Percentiles rank a stretch among this genome's conserved stretches.
These are phyloP conservation scores for Cryptosporidium felis DNA, from an alignment of 169 alveolate genomes.

Conservation along the genomic window DNA sequence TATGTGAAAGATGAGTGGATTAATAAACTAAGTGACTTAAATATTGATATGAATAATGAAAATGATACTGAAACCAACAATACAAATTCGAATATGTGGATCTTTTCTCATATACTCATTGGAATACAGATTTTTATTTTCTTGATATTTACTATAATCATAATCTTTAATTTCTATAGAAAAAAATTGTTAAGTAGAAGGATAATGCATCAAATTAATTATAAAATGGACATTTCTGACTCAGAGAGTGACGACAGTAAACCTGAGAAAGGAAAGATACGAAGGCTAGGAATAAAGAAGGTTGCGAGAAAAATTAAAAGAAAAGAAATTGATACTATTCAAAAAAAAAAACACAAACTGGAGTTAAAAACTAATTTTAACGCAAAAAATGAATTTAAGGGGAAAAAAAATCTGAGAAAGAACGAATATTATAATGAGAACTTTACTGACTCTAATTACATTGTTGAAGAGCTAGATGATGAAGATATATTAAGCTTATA, in stretches of 20 bases:
- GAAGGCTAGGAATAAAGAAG: constrained; percentile 7
- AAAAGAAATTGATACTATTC: constrained; percentile 7
- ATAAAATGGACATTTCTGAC: constrained; percentile 46
- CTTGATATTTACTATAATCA: neutral
- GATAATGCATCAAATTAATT: constrained; percentile 9
- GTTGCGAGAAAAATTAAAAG: constrained; percentile 7
- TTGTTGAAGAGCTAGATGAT: constrained; percentile 3
- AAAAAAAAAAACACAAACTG: neutral
- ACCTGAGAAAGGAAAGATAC: neutral
- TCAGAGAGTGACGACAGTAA: constrained; percentile 13
- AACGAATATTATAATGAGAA: neutral
- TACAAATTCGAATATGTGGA: neutral
- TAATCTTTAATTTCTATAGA: constrained; percentile 8
- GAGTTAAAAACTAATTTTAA: neutral
- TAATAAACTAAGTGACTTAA: neutral
- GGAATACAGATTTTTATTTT: constrained; percentile 13
- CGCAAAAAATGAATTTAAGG: constrained; percentile 16
- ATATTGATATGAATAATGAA: neutral
- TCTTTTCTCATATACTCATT: constrained; percentile 1
- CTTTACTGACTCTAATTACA: neutral
- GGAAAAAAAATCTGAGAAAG: constrained; percentile 9
- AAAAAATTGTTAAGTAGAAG: constrained; percentile 37
- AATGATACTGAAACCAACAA: neutral
- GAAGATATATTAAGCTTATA: constrained; percentile 52
- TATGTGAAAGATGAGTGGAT: constrained; percentile 18